Percentiles rank a stretch among this genome's conserved stretches.
phyloP scores from a whole-genome alignment of 768 basidiomycete species.

The Tricholomella constricta region DNA sequence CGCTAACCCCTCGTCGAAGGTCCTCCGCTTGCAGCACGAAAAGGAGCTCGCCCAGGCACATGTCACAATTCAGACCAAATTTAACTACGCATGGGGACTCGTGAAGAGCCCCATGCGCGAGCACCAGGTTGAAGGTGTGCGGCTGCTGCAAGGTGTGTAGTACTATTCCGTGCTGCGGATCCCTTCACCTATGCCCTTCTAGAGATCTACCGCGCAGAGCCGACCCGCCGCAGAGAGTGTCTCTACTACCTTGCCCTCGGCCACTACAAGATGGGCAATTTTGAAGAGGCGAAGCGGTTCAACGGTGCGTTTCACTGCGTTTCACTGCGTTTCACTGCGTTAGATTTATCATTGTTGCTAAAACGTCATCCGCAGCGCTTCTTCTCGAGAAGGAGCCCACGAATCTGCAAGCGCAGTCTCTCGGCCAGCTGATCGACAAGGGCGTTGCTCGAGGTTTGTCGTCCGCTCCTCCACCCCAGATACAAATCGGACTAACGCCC shows the following conservation, averaged over 20 bases:
- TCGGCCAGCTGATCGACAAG: slow-evolving; percentile 83
- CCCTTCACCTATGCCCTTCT: slow-evolving; percentile 11
- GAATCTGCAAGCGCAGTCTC: slow-evolving; percentile 90
- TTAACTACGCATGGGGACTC: slow-evolving; percentile 97
- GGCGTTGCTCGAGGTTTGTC: slow-evolving; percentile 76
- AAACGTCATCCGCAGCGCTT: slow-evolving; percentile 51
- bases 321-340: too few species aligned
- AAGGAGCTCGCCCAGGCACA: slow-evolving; percentile 83
- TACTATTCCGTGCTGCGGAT: slow-evolving; percentile 7
- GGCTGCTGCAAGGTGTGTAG: slow-evolving; percentile 77
- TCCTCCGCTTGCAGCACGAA: slow-evolving; percentile 84
- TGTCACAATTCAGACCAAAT: slow-evolving; percentile 92
- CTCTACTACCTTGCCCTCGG: slow-evolving; percentile 96
- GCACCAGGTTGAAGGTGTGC: slow-evolving; percentile 91
- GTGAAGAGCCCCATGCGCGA: slow-evolving; percentile 87
- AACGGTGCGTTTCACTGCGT: slow-evolving; percentile 77
- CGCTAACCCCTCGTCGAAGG: slow-evolving; percentile 44
- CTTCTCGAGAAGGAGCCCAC: slow-evolving; percentile 90
- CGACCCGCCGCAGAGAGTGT: slow-evolving; percentile 87
- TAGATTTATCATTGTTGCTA: too few species aligned
- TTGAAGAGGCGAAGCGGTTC: slow-evolving; percentile 88
- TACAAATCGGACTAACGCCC: slow-evolving; percentile 3
- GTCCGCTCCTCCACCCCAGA: background rate
- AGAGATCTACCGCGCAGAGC: slow-evolving; percentile 93
- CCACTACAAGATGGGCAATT: slow-evolving; percentile 96